Percentiles rank a stretch among this genome's conserved stretches.
Conservation (phyloP, 106 monocot genomes). For the Posidonia australis region DNA sequence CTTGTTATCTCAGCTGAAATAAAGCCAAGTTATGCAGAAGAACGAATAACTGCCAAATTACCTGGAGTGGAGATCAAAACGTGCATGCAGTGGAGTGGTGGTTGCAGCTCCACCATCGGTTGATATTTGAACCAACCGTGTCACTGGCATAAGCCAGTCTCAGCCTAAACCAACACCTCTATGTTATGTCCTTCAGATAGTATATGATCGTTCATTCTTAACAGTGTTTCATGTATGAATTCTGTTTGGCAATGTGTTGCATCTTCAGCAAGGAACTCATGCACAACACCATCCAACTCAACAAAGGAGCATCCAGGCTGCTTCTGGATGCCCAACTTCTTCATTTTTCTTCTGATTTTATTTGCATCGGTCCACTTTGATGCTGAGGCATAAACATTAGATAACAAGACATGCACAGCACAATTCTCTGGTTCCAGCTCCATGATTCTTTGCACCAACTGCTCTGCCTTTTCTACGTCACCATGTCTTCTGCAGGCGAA, state of each 20-base stretch:
- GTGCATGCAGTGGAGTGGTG: too few relatives aligned
- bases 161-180: too few relatives aligned
- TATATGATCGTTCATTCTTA: conserved; percentile 16
- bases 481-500: conserved; percentile 40
- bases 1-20: too few relatives aligned
- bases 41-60: too few relatives aligned
- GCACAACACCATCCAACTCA: conserved; percentile 50
- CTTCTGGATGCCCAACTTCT: conserved; percentile 29
- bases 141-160: too few relatives aligned
- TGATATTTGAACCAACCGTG: too few relatives aligned
- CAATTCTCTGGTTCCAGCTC: conserved; percentile 40
- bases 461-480: conserved; percentile 45
- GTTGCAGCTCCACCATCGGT: too few relatives aligned
- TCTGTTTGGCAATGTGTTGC: conserved; percentile 19
- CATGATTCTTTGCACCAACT: conserved; percentile 24
- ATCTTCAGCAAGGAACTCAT: conserved; percentile 54
- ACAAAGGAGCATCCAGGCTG: conserved; percentile 68
- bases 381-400: conserved; percentile 63
- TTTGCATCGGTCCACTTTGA: conserved; percentile 55
- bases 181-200: conserved; percentile 13
- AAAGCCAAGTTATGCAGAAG: too few relatives aligned
- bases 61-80: too few relatives aligned
- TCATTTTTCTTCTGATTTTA: conserved; percentile 39
- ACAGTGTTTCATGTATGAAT: conserved; percentile 28
- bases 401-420: conserved; percentile 53